Evolutionary conservation across 331 rosid genomes (phyloP), one percentile per base, ranked within the genome.

Genomic region (Phaseolus coccineus): DNA sequence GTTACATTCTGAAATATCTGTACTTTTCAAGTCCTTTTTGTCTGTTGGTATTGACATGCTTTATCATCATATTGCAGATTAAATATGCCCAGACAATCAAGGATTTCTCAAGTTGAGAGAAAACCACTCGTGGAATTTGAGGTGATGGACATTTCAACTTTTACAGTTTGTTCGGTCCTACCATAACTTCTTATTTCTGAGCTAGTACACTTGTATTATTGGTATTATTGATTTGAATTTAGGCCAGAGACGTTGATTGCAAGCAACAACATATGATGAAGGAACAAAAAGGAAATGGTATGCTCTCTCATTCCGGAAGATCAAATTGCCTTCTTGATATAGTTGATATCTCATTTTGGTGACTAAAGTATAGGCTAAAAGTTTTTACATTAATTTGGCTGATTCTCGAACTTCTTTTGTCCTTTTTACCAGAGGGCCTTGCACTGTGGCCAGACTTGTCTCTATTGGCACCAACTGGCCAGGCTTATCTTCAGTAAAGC

Each of bases 391-490:
- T 58, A 72, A 37, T 64, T 44, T 69, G 78, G 6, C 14, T 76
- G n/a, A 78, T 63, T 55, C 52, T 63, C 79, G 2, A 33, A 52
- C 35, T 15, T 63, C 16, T 14, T 44, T 80, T 71, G 63, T 40
- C 67, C 70, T 16, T 75, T 80, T 67, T 51, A 52, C 33, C 77
- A 52, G 77, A 84, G 82, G 90, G 86, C 84, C 84, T 85, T 80
- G 82, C 76, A 81, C 82, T 86, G 85, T 91, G 92, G 97, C 90
- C 97, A 58, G 90, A 86, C 79, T 84, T 88, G 85, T 81, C 90
- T 59, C 83, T 84, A 37, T 80, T 48, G 39, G 74, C 69, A 42
- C 78, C 85, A 76, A 57, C 84, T 37, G 76, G 80, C 22, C 71
- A 48, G 28, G 74, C 75, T 71, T 48, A 47, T 66, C 24, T 46